phyloP scores from a whole-genome alignment of 257 asterid species.

The Prunella vulgaris region DNA sequence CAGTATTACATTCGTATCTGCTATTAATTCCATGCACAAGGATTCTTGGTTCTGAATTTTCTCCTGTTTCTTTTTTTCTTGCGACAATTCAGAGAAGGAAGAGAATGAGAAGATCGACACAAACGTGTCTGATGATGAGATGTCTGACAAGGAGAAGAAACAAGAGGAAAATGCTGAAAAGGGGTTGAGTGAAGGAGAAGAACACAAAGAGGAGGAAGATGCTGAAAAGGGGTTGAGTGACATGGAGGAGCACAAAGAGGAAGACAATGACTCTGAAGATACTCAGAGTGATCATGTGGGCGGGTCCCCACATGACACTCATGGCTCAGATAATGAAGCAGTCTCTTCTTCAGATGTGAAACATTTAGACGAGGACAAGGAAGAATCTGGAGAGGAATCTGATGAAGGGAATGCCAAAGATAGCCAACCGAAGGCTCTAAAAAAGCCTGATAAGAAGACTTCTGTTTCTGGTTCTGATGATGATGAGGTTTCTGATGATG shows the following conservation, averaged over 20 bases:
- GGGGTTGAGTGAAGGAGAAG: constrained; percentile 35
- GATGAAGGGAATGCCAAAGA: constrained; percentile 31
- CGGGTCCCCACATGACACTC: constrained; percentile 31
- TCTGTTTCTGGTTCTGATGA: constrained; percentile 35
- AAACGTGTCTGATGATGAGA: constrained; percentile 37
- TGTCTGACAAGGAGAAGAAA: constrained; percentile 34
- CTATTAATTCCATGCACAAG: background rate
- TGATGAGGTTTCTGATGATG: constrained; percentile 68
- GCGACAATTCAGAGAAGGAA: constrained; percentile 35
- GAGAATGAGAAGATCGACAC: constrained; percentile 24
- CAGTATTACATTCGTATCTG: background rate
- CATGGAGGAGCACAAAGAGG: constrained; percentile 40
- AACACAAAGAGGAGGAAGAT: constrained; percentile 35
- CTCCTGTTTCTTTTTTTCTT: background rate
- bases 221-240: constrained; percentile 39
- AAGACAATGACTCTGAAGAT: constrained; percentile 45
- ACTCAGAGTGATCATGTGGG: constrained; percentile 38
- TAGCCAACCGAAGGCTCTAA: constrained; percentile 21
- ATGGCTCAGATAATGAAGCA: constrained; percentile 44
- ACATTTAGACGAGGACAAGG: constrained; percentile 34
- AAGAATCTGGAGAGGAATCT: constrained; percentile 39
- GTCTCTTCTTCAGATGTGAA: constrained; percentile 54
- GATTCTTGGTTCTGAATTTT: constrained; percentile 3
- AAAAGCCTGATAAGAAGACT: constrained; percentile 21
- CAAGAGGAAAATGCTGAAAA: constrained; percentile 42